Percentiles rank a stretch among this genome's conserved stretches.
Conservation (phyloP, 176 grass and related monocot genomes). For the Phoenix roebelenii region DNA sequence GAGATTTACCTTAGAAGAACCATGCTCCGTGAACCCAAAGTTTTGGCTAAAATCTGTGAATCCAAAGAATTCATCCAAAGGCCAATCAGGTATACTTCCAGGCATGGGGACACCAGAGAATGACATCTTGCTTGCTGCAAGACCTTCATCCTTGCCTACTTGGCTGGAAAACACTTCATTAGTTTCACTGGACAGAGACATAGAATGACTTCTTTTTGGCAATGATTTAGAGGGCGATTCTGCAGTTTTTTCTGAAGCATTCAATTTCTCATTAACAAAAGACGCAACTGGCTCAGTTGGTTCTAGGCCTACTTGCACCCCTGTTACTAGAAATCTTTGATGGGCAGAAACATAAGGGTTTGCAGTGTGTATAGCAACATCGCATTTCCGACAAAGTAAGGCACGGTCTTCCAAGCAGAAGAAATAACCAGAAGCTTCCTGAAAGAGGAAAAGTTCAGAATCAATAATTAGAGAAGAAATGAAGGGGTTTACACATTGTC, state of each 20-base stretch:
- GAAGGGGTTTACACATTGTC: too few relatives aligned
- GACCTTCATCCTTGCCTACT: slow-evolving; percentile 23
- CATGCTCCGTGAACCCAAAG: slow-evolving; percentile 47
- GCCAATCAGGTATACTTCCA: slow-evolving; percentile 48
- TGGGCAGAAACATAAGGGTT: slow-evolving; percentile 74
- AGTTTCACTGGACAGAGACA: slow-evolving; percentile 22
- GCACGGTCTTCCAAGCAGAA: slow-evolving; percentile 95
- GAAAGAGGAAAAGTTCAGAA: slow-evolving; percentile 2
- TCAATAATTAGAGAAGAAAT: too few relatives aligned
- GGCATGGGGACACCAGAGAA: slow-evolving; percentile 32
- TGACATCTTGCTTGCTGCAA: slow-evolving; percentile 17
- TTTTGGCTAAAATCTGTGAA: slow-evolving; percentile 42
- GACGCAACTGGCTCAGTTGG: slow-evolving; percentile 30
- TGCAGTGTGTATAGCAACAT: slow-evolving; percentile 70
- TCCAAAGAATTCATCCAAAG: slow-evolving; percentile 65
- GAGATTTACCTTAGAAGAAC: slow-evolving; percentile 59
- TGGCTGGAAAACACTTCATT: slow-evolving; percentile 28
- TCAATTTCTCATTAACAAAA: slow-evolving; percentile 23
- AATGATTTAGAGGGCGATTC: slow-evolving; percentile 22
- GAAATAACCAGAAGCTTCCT: slow-evolving; percentile 86
- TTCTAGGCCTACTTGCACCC: slow-evolving; percentile 75
- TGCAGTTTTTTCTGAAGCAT: slow-evolving; percentile 5
- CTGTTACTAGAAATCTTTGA: slow-evolving; percentile 83
- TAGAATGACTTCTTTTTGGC: slow-evolving; percentile 14
- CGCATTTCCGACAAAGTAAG: slow-evolving; percentile 72